A percentile compares a stretch with the other conserved stretches of the same genome.
phyloP scores from a whole-genome alignment of 1,284 basidiomycete genomes.

The Pascua sp. region DNA sequence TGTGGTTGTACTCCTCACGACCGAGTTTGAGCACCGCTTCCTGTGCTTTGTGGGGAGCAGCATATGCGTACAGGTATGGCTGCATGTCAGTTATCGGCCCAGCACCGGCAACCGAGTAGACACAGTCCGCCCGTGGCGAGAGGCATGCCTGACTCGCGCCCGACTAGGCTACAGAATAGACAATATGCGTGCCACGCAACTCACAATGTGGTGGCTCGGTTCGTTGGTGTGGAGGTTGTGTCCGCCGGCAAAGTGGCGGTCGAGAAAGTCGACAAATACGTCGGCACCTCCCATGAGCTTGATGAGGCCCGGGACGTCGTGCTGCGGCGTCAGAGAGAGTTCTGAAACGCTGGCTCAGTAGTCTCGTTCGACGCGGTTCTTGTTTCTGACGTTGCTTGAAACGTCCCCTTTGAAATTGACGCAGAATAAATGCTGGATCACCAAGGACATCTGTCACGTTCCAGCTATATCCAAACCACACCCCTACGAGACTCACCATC shows the following conservation, averaged over 20 bases:
- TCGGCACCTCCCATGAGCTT: slow-evolving; percentile 62
- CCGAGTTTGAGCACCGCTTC: slow-evolving; percentile 67
- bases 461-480: neutral
- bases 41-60: slow-evolving; percentile 67
- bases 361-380: neutral
- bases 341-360: no score
- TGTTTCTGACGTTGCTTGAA: no score
- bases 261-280: slow-evolving; percentile 64
- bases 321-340: slow-evolving; percentile 18
- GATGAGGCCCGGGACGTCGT: slow-evolving; percentile 63
- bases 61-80: slow-evolving; percentile 72
- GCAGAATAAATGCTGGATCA: no score
- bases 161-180: no score
- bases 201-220: slow-evolving; percentile 50
- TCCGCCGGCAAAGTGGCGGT: slow-evolving; percentile 72
- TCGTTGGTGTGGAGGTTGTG: slow-evolving; percentile 83
- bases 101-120: no score
- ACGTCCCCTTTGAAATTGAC: no score
- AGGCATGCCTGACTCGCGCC: neutral
- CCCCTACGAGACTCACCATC: slow-evolving; percentile 25
- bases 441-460: no score
- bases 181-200: slow-evolving; percentile 1
- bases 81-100: slow-evolving; percentile 7
- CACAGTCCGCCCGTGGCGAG: no score
- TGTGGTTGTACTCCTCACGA: slow-evolving; percentile 62